Evolutionary conservation across 306 rosid genomes (phyloP).

Genomic region (Trifolium fragiferum): DNA sequence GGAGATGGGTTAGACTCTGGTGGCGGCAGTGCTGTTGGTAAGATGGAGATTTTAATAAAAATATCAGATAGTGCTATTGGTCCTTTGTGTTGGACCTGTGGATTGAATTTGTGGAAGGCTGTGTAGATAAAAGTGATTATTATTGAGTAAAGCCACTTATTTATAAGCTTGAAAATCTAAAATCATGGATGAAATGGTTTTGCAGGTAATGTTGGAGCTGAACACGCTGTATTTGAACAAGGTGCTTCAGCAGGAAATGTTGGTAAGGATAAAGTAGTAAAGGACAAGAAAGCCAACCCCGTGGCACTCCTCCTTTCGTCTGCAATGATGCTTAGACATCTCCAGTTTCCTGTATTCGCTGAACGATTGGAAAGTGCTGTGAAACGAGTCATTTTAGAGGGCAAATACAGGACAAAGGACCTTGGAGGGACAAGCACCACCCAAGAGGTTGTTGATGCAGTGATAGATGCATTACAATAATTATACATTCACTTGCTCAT

Average conservation of each 20-base stretch:
- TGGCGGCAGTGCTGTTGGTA: constrained; percentile 6
- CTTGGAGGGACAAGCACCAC: constrained; percentile 88
- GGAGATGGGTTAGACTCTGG: neutral
- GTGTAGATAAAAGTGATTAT: constrained; percentile 2
- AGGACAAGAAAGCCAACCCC: constrained; percentile 83
- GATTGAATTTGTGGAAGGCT: constrained; percentile 3
- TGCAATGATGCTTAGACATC: constrained; percentile 97
- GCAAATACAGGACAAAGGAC: constrained; percentile 75
- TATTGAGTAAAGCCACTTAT: neutral
- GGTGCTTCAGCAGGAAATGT: constrained; percentile 98
- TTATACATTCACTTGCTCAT: constrained; percentile 3
- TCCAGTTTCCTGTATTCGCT: constrained; percentile 90
- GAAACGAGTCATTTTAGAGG: constrained; percentile 70
- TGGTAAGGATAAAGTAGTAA: constrained; percentile 63
- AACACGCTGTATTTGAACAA: constrained; percentile 92
- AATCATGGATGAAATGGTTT: constrained; percentile 28
- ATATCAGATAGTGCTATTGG: neutral
- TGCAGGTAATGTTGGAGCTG: constrained; percentile 94
- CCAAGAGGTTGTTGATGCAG: constrained; percentile 86
- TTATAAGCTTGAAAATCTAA: constrained; percentile 7
- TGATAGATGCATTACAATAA: constrained; percentile 70
- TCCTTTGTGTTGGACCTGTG: neutral
- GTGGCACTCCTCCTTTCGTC: constrained; percentile 92
- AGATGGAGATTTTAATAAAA: neutral
- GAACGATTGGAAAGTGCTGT: constrained; percentile 89